Evolutionary conservation across 2,329 filamentous ascomycete genomes (phyloP).

Genomic region (Cryphonectria radicalis): DNA sequence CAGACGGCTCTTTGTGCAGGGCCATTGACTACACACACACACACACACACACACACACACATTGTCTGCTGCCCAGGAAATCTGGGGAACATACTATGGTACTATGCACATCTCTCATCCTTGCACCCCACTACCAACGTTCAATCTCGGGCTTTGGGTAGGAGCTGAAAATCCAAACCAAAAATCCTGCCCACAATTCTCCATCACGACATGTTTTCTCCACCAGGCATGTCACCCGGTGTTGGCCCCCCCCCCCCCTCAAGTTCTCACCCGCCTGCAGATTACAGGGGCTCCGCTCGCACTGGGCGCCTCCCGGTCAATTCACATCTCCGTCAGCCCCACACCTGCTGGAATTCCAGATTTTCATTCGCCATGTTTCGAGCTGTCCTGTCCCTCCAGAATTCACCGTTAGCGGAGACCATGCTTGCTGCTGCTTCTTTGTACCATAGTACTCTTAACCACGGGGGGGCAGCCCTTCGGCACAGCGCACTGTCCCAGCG

Average conservation of each 20-base stretch:
- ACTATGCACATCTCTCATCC: constrained; percentile 1
- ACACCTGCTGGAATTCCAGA: constrained; percentile 16
- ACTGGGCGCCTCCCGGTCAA: constrained; percentile 36
- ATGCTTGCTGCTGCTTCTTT: neutral
- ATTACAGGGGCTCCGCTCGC: constrained; percentile 30
- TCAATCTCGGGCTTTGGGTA: constrained; percentile 24
- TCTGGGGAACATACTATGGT: neutral
- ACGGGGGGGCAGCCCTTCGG: constrained; percentile 16
- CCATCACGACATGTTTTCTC: constrained; percentile 28
- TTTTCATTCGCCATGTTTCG: constrained; percentile 26
- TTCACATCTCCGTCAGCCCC: constrained; percentile 27
- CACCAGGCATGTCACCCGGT: constrained; percentile 29
- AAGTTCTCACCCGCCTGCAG: constrained; percentile 24
- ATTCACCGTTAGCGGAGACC: constrained; percentile 20
- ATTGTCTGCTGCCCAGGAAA: constrained; percentile 9
- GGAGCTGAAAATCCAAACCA: constrained; percentile 26
- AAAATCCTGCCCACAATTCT: constrained; percentile 25
- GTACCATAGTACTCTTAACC: constrained; percentile 19
- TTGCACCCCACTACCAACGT: constrained; percentile 15
- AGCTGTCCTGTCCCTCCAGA: constrained; percentile 18
- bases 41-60: neutral
- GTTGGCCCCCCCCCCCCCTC: constrained; percentile 23
- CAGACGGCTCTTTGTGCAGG: constrained; percentile 14
- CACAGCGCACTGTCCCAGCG: constrained; percentile 21
- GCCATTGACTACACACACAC: constrained; percentile 11